phyloP scores from a whole-genome alignment of 2,329 filamentous ascomycete genomes.

The Colletotrichum tropicicola region DNA sequence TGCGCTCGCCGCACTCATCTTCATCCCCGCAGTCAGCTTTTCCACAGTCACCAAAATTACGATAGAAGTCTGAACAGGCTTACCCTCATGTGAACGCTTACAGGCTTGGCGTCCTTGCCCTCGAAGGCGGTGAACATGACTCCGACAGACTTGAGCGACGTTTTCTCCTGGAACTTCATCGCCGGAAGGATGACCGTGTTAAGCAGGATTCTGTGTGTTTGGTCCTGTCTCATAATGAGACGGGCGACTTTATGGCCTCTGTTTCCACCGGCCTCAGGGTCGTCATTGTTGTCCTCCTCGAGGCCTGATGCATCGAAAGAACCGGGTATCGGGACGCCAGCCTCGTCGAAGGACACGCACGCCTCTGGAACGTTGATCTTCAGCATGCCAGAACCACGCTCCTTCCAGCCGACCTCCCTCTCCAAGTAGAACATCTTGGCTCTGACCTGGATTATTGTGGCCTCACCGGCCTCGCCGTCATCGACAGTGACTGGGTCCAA shows the following conservation, averaged over 20 bases:
- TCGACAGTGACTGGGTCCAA: conserved; percentile 69
- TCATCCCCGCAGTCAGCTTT: neutral
- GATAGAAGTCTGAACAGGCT: too few relatives aligned
- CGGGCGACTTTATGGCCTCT: conserved; percentile 63
- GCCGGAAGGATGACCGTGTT: conserved; percentile 84
- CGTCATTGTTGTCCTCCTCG: conserved; percentile 52
- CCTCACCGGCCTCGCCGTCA: conserved; percentile 87
- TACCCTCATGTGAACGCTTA: conserved; percentile 71
- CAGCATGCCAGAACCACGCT: conserved; percentile 84
- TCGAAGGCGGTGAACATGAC: conserved; percentile 74
- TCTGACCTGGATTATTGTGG: conserved; percentile 77
- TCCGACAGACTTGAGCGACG: conserved; percentile 75
- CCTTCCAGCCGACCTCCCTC: conserved; percentile 81
- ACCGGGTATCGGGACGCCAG: conserved; percentile 56
- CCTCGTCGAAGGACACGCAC: conserved; percentile 64
- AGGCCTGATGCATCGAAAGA: conserved; percentile 65
- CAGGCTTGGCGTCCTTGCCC: conserved; percentile 60
- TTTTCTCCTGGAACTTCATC: conserved; percentile 82
- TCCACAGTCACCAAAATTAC: neutral
- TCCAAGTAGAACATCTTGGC: conserved; percentile 88
- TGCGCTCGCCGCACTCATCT: conserved; percentile 65
- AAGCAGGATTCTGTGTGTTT: conserved; percentile 84
- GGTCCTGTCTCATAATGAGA: conserved; percentile 90
- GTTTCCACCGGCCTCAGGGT: conserved; percentile 33
- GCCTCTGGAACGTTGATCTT: conserved; percentile 80